These are phyloP conservation scores for Talaromyces trachyspermus DNA, from an alignment of 495 filamentous ascomycete genomes.

Conservation along the genomic window DNA sequence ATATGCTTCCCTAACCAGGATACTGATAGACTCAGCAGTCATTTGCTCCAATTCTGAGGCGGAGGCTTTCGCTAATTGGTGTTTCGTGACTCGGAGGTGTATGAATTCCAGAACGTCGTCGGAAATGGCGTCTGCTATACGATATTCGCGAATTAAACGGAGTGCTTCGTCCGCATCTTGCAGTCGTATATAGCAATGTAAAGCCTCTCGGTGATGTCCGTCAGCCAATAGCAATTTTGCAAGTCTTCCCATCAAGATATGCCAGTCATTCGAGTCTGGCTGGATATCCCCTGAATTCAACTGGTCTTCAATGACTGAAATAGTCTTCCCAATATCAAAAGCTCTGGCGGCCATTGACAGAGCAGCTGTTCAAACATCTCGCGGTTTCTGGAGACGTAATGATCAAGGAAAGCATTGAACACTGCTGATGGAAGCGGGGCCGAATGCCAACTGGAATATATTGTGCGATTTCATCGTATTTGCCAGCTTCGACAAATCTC, in stretches of 20 bases:
- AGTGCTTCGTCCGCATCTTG: constrained; percentile 89
- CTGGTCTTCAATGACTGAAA: constrained; percentile 63
- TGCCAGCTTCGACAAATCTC: constrained; percentile 75
- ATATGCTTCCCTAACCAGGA: constrained; percentile 86
- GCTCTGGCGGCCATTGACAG: constrained; percentile 73
- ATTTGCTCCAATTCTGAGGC: constrained; percentile 64
- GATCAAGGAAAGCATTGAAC: constrained; percentile 77
- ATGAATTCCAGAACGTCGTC: constrained; percentile 89
- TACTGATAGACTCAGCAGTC: constrained; percentile 70
- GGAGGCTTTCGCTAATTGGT: constrained; percentile 58
- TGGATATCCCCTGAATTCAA: constrained; percentile 59
- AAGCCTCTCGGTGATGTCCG: constrained; percentile 71
- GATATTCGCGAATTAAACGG: constrained; percentile 71
- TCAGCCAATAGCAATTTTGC: constrained; percentile 76
- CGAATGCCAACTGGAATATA: constrained; percentile 70
- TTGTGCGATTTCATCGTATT: constrained; percentile 80
- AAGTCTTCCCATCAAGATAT: constrained; percentile 70
- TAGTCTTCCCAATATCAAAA: constrained; percentile 65
- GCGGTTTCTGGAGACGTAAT: constrained; percentile 72
- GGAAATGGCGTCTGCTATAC: constrained; percentile 74
- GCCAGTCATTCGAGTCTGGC: constrained; percentile 75
- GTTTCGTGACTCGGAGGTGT: constrained; percentile 70
- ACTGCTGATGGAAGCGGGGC: constrained; percentile 77
- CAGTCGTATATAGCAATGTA: constrained; percentile 80
- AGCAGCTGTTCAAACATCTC: constrained; percentile 67